phyloP scores from a whole-genome alignment of 2,329 filamentous ascomycete species.

The Lachnellula subtilissima region DNA sequence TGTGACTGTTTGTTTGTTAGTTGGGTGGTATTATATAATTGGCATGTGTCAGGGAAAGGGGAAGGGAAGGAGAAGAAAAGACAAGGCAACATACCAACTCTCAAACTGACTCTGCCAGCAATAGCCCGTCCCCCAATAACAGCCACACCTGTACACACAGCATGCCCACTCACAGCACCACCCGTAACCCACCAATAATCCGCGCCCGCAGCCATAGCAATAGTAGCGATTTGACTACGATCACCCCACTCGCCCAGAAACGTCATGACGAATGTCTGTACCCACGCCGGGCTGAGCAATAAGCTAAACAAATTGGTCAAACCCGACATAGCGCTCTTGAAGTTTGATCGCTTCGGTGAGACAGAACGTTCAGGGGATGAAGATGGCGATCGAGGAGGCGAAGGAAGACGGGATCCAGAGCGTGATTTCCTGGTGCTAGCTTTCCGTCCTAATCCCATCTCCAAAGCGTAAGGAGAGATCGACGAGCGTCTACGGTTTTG shows the following conservation, averaged over 20 bases:
- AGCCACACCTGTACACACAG: constrained; percentile 82
- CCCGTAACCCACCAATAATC: constrained; percentile 99
- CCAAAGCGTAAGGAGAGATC: constrained; percentile 70
- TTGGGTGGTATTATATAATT: constrained; percentile 3
- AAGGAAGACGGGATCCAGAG: constrained; percentile 71
- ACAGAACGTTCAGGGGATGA: constrained; percentile 59
- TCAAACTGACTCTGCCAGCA: constrained; percentile 88
- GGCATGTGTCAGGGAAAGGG: not conserved
- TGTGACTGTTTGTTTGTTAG: constrained; percentile 60
- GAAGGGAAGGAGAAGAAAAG: not conserved
- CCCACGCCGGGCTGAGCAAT: constrained; percentile 91
- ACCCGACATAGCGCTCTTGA: constrained; percentile 50
- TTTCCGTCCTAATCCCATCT: constrained; percentile 64
- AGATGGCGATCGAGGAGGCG: constrained; percentile 74
- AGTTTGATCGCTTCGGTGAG: constrained; percentile 36
- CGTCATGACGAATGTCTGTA: constrained; percentile 98
- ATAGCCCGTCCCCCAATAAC: constrained; percentile 90
- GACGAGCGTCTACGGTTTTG: constrained; percentile 61
- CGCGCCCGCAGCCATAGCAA: constrained; percentile 96
- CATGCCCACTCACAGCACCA: constrained; percentile 81
- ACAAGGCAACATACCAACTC: constrained; percentile 72
- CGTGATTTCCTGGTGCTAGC: constrained; percentile 64
- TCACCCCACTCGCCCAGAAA: constrained; percentile 99
- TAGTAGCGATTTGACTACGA: constrained; percentile 94
- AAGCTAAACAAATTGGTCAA: constrained; percentile 83